These are phyloP conservation scores for Hypoxylon subgilvum DNA, from an alignment of 495 filamentous ascomycete species.

Conservation along the genomic window DNA sequence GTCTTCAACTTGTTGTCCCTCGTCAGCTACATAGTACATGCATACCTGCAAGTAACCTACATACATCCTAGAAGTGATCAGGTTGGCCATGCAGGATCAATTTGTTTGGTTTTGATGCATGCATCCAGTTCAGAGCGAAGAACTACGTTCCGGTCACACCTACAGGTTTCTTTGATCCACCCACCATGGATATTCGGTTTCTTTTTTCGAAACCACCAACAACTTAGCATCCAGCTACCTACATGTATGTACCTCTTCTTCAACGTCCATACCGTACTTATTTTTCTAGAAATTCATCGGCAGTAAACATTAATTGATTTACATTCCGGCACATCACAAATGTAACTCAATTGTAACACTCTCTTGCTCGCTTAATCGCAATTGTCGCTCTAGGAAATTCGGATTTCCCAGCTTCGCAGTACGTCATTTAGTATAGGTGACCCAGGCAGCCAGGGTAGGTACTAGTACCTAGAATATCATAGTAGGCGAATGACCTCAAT, in stretches of 20 bases:
- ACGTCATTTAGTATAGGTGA: too few species aligned
- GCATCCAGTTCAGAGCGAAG: conserved; percentile 4
- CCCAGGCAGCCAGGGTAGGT: too few species aligned
- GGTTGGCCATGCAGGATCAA: conserved; percentile 7
- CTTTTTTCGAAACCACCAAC: conserved; percentile 14
- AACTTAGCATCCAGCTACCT: neutral
- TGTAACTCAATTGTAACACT: conserved; percentile 20
- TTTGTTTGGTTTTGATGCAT: neutral
- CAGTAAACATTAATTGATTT: conserved; percentile 18
- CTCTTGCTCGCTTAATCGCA: conserved; percentile 15
- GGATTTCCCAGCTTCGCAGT: conserved; percentile 6
- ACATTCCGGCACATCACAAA: conserved; percentile 10
- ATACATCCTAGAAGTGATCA: too few species aligned
- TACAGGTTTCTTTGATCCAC: conserved; percentile 13
- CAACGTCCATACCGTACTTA: conserved; percentile 2
- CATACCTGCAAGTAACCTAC: too few species aligned
- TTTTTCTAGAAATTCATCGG: conserved; percentile 8
- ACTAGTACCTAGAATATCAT: too few species aligned
- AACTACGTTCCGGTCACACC: conserved; percentile 8
- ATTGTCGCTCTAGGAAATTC: neutral
- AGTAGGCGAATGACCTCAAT: conserved; percentile 25
- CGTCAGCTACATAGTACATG: neutral
- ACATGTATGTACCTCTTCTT: neutral
- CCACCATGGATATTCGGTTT: conserved; percentile 11
- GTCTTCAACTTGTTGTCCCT: neutral